Base-by-base conservation (phyloP, 495 filamentous ascomycete species). In the Mytilinidion resinicola region DNA sequence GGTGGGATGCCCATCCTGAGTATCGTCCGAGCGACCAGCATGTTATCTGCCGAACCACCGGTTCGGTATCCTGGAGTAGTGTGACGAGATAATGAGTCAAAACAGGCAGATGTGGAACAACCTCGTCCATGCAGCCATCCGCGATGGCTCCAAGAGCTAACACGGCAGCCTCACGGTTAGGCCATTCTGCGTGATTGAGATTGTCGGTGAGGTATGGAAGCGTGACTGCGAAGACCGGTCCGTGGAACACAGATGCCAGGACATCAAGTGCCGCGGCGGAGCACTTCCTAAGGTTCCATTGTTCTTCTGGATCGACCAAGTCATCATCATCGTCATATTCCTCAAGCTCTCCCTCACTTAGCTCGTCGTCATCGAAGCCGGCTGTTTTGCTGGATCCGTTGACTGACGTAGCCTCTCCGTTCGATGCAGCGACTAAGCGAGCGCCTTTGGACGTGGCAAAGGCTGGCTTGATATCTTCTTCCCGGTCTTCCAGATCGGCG, bases 11-110 rank as follows among this genome's bases (percentile, higher is more conserved):
- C 93, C 93, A 99, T 15, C 84, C 77, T 11, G 95, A 96, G 71
- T 96, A 99, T 14, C 93, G 82, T 15, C 91, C 91, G 34, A 99
- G 77, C 14, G 95, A 92, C 93, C 93, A 99, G 71, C 93, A 97
- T 9, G 95, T 97, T 57, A 99, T 99, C 69, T 95, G 89, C 34
- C 93, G 83, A 20, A 99, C 91, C n/a, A 96, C 86, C 1, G 95
- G 89, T 67, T 96, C 89, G 1, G 77, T 59, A 65, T 99, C 93
- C 37, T 87, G 83, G 8, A 99, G 77, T 3, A 96, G 76, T 17
- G 88, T 89, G 56, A 96, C 87, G 44, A 99, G 82, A 65, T 95
- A 99, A 2, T 89, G 88, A 10, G 96, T 84, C 38, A 99, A 78
- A 57, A 96, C 87, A 0, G 90, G 91, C 21, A 99, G 84, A 69